Evolutionary conservation across 192 early-diverging fungal genomes (phyloP).

Genomic region (Mortierella claussenii): DNA sequence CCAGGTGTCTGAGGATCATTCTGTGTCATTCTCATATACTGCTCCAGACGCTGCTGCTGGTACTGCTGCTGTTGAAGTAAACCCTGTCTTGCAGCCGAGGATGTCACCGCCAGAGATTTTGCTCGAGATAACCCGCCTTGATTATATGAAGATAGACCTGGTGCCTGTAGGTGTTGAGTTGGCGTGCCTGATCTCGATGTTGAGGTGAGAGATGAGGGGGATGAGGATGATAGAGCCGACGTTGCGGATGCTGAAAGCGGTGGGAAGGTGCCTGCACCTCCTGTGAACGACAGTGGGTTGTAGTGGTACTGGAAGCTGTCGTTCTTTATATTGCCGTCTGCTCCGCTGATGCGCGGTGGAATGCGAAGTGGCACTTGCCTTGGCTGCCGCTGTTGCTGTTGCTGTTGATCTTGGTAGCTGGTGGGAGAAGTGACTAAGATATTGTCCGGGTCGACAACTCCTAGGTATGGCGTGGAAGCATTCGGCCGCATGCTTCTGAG

Average conservation of each 20-base stretch:
- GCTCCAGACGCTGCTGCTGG: neutral
- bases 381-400: neutral
- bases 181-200: no score
- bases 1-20: no score
- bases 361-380: no score
- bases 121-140: neutral
- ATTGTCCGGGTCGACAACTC: neutral
- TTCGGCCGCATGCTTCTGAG: slow-evolving; percentile 1
- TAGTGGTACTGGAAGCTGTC: slow-evolving; percentile 2
- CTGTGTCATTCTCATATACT: neutral
- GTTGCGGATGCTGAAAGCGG: no score
- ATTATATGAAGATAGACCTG: neutral
- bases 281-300: neutral
- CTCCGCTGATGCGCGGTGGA: neutral
- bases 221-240: no score
- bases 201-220: no score
- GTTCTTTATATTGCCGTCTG: neutral
- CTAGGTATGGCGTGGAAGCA: neutral
- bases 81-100: neutral
- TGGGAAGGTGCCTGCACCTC: neutral
- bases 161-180: neutral
- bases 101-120: neutral
- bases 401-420: neutral
- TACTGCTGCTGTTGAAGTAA: neutral
- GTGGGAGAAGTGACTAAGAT: neutral